Evolutionary conservation across 345 rosid genomes (phyloP), one percentile per base, ranked within the genome.

Genomic region (Lumnitzera littorea): DNA sequence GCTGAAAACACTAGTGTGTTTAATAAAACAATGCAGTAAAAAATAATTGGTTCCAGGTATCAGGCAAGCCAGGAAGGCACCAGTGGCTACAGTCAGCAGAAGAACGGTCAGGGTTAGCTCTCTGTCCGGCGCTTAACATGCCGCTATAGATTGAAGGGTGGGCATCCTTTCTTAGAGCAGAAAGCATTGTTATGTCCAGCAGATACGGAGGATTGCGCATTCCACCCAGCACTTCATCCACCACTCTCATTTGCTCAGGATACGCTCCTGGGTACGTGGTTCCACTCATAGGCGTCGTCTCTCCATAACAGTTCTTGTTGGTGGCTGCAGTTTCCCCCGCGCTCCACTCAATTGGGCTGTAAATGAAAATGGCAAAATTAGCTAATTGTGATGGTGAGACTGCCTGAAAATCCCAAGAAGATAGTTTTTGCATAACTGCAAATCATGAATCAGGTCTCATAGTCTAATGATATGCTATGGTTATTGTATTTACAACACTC

Each of bases 51-150:
- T 88, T 94, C 99, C 99, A 90, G 61, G 95, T 83, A 68, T 94
- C 99, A 56, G 96, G 97, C 50, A 94, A 70, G 43, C 99, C 99
- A 63, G 99, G 99, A 60, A 94, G 95, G 81, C 99, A 94, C 99
- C 99, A 94, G 66, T 94, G 99, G 81, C 99, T 94, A 71, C 99
- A 90, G 75, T 94, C 99, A 12, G 97, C 94, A 25, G 88, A 86
- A 25, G 88, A 86, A 25, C 76, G 76, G 5, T 50, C 74, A 0
- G 99, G 97, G 67, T 78, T 83, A 50, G 87, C 85, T 67, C 79
- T 80, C 57, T 87, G 81, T 5, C 59, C 66, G 0, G 87, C 86
- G 66, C 60, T 94, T 61, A 90, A 63, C 66, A 87, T 91, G 4
- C 97, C 99, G 15, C 89, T 76, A 59, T 94, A 94, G 53, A 94